phyloP scores from a whole-genome alignment of 2,329 filamentous ascomycete genomes.

The Falciphora oryzae region DNA sequence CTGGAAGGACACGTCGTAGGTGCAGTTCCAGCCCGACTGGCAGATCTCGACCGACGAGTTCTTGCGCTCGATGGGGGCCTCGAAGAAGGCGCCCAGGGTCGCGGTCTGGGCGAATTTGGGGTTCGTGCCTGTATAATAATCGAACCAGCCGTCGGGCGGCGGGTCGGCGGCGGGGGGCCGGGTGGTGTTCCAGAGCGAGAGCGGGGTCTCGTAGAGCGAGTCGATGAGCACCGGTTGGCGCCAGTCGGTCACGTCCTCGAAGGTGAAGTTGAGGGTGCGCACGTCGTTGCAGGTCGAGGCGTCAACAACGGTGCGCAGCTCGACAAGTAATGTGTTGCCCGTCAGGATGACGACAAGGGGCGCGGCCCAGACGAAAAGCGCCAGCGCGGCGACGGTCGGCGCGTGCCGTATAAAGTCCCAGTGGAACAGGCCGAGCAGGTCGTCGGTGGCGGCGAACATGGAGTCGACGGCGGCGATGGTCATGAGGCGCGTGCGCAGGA shows the following conservation, averaged over 20 bases:
- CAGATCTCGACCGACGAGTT: slow-evolving; percentile 30
- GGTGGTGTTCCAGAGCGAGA: slow-evolving; percentile 24
- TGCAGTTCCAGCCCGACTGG: slow-evolving; percentile 33
- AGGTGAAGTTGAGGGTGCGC: slow-evolving; percentile 24
- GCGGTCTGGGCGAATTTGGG: slow-evolving; percentile 17
- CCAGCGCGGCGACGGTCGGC: slow-evolving; percentile 37
- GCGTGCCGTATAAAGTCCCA: slow-evolving; percentile 23
- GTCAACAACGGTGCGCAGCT: slow-evolving; percentile 14
- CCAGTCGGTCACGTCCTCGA: slow-evolving; percentile 23
- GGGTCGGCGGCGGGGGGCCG: slow-evolving; percentile 16
- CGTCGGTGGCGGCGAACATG: slow-evolving; percentile 31
- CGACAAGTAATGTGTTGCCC: slow-evolving; percentile 22
- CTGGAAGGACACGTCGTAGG: slow-evolving; percentile 29
- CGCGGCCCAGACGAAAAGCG: slow-evolving; percentile 22
- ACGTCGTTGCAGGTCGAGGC: slow-evolving; percentile 17
- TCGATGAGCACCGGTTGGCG: slow-evolving; percentile 17
- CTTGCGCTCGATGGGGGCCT: slow-evolving; percentile 19
- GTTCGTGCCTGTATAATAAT: slow-evolving; percentile 21
- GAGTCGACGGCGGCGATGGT: slow-evolving; percentile 25
- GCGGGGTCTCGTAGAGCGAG: slow-evolving; percentile 17
- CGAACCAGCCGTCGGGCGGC: slow-evolving; percentile 19
- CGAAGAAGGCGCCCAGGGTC: slow-evolving; percentile 18
- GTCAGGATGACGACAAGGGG: slow-evolving; percentile 25
- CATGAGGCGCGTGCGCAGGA: slow-evolving; percentile 20
- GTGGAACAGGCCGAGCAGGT: slow-evolving; percentile 48